Conservation (phyloP, 2,329 filamentous ascomycete genomes). For the Fusarium virguliforme region DNA sequence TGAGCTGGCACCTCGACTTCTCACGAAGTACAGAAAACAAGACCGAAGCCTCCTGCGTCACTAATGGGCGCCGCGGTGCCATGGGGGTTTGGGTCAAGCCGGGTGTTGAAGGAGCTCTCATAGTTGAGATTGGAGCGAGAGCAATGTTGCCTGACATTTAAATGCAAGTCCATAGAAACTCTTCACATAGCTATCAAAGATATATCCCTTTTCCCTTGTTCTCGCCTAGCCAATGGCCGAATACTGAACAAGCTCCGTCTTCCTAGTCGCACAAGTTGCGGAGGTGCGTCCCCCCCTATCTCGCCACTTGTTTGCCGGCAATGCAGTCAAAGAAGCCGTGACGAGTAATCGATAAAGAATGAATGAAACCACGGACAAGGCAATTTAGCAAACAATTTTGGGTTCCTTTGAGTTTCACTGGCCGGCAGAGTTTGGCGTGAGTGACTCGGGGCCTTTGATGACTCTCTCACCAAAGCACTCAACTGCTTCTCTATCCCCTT, state of each 20-base stretch:
- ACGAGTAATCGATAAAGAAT: not conserved
- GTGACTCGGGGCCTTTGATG: slow-evolving; percentile 12
- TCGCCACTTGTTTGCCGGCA: slow-evolving; percentile 2
- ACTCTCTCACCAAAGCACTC: not conserved
- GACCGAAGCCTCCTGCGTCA: slow-evolving; percentile 31
- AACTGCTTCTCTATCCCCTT: not conserved
- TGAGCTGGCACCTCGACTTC: slow-evolving; percentile 32
- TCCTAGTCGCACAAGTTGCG: slow-evolving; percentile 38
- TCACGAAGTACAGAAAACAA: slow-evolving; percentile 30
- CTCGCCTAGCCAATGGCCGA: slow-evolving; percentile 7
- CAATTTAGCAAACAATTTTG: slow-evolving; percentile 12
- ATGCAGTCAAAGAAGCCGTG: slow-evolving; percentile 5
- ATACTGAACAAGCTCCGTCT: slow-evolving; percentile 21
- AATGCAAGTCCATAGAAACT: not conserved
- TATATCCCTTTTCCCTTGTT: not conserved
- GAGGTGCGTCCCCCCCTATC: slow-evolving; percentile 26
- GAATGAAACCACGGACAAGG: not conserved
- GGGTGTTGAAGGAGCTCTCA: not conserved
- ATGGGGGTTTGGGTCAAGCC: not conserved
- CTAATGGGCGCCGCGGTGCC: not conserved
- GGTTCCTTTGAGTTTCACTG: slow-evolving; percentile 11
- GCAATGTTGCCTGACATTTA: not conserved
- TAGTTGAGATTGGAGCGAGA: not conserved
- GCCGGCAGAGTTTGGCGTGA: not conserved
- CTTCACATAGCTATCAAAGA: not conserved